Evolutionary conservation across 805 yeast species (phyloP).

Genomic region (Yamadazyma tumulicola): DNA sequence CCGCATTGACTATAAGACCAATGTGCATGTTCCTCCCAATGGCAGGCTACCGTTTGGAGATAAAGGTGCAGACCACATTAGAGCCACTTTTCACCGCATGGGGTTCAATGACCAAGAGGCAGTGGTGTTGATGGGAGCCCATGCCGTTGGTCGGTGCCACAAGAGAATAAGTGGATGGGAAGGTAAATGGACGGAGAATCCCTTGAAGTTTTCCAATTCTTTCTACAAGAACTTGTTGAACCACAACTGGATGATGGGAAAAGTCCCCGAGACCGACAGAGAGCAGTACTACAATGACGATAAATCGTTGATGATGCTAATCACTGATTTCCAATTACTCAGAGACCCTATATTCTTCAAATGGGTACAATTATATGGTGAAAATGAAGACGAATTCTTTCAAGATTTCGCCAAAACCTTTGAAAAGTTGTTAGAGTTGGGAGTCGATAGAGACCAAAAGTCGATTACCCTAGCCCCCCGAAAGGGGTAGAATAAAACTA

Average conservation of each 20-base stretch:
- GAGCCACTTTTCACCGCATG: slow-evolving; percentile 44
- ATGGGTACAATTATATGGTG: slow-evolving; percentile 67
- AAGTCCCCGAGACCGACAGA: slow-evolving; percentile 49
- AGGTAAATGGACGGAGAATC: slow-evolving; percentile 87
- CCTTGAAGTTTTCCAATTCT: slow-evolving; percentile 71
- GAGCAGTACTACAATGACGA: slow-evolving; percentile 58
- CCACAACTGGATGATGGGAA: slow-evolving; percentile 47
- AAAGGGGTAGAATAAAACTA: too few relatives aligned
- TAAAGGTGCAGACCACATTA: slow-evolving; percentile 42
- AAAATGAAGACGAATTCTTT: slow-evolving; percentile 59
- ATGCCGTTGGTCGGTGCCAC: slow-evolving; percentile 75
- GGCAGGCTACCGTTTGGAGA: slow-evolving; percentile 52
- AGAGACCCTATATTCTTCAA: slow-evolving; percentile 55
- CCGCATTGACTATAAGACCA: slow-evolving; percentile 32
- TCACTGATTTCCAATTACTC: slow-evolving; percentile 71
- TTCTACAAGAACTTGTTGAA: slow-evolving; percentile 45
- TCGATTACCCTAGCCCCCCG: too few relatives aligned
- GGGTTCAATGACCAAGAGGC: slow-evolving; percentile 70
- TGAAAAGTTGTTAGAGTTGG: slow-evolving; percentile 71
- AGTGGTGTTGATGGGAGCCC: slow-evolving; percentile 73
- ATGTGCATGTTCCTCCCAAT: slow-evolving; percentile 38
- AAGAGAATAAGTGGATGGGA: slow-evolving; percentile 70
- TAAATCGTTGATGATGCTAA: slow-evolving; percentile 78
- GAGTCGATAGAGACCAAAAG: slow-evolving; percentile 41
- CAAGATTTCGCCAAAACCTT: slow-evolving; percentile 64